Percentiles rank a stretch among this genome's conserved stretches.
Conservation (phyloP, 495 filamentous ascomycete species). For the Filosporella fistucella region DNA sequence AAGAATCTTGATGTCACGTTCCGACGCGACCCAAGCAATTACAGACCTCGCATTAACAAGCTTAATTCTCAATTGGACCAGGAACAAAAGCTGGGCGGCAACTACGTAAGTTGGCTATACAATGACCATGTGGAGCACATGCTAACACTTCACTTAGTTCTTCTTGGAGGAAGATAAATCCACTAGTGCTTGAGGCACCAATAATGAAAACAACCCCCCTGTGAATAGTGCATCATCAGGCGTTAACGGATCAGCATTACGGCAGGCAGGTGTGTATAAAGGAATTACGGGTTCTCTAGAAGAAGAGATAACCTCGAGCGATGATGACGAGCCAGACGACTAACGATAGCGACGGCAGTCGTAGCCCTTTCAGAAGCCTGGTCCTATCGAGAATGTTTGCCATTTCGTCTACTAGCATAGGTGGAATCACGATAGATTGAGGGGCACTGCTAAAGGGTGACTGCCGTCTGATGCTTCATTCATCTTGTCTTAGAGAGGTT, state of each 20-base stretch:
- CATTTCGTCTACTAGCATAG: slow-evolving; percentile 9
- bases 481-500: too few species aligned
- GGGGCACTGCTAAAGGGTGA: slow-evolving; percentile 41
- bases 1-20: slow-evolving; percentile 96
- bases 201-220: slow-evolving; percentile 15
- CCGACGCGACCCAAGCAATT: slow-evolving; percentile 95
- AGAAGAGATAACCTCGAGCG: slow-evolving; percentile 20
- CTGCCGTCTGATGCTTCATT: slow-evolving; percentile 31
- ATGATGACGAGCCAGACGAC: slow-evolving; percentile 28
- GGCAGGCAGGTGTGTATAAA: slow-evolving; percentile 10
- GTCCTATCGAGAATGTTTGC: slow-evolving; percentile 34
- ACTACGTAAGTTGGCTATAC: slow-evolving; percentile 65
- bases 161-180: slow-evolving; percentile 25
- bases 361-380: slow-evolving; percentile 51
- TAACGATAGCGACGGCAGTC: slow-evolving; percentile 40
- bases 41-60: slow-evolving; percentile 97
- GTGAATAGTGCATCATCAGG: slow-evolving; percentile 19
- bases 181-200: slow-evolving; percentile 22
- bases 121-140: neutral
- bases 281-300: slow-evolving; percentile 16
- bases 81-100: slow-evolving; percentile 90
- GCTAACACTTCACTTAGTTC: slow-evolving; percentile 22
- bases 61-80: slow-evolving; percentile 90
- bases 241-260: slow-evolving; percentile 22
- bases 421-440: slow-evolving; percentile 34